Evolutionary conservation across 192 early-diverging fungal species (phyloP).

Genomic region (Coemansia umbellata): DNA sequence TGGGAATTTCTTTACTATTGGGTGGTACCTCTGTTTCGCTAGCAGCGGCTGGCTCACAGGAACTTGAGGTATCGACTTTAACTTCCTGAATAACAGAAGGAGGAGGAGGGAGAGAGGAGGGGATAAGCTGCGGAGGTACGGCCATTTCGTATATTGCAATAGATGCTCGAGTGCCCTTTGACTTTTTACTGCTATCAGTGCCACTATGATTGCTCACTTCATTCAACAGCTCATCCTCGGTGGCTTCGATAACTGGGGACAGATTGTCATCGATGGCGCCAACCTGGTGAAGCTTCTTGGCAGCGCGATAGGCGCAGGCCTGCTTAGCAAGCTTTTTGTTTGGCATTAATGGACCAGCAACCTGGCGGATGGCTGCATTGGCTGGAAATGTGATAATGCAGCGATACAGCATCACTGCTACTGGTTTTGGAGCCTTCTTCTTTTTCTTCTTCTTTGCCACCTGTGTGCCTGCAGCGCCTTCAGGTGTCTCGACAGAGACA

Average conservation of each 20-base stretch:
- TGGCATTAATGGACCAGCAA: slow-evolving; percentile 51
- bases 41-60: neutral
- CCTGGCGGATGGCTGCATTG: slow-evolving; percentile 58
- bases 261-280: slow-evolving; percentile 75
- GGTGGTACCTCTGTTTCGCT: neutral
- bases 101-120: slow-evolving; percentile 1
- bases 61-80: neutral
- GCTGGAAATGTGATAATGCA: slow-evolving; percentile 59
- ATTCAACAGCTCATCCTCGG: slow-evolving; percentile 5
- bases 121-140: slow-evolving; percentile 12
- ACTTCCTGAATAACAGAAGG: too few species aligned
- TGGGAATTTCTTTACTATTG: too few species aligned
- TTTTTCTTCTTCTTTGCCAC: slow-evolving; percentile 7
- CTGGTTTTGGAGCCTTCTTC: slow-evolving; percentile 9
- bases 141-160: slow-evolving; percentile 14
- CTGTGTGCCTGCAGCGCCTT: neutral
- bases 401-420: slow-evolving; percentile 12
- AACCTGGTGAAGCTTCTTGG: slow-evolving; percentile 63
- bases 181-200: neutral
- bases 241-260: slow-evolving; percentile 48
- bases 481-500: neutral
- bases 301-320: slow-evolving; percentile 63
- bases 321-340: slow-evolving; percentile 67
- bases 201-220: neutral
- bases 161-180: slow-evolving; percentile 28